phyloP scores from a whole-genome alignment of 768 basidiomycete genomes.

The Boletellus sp. region DNA sequence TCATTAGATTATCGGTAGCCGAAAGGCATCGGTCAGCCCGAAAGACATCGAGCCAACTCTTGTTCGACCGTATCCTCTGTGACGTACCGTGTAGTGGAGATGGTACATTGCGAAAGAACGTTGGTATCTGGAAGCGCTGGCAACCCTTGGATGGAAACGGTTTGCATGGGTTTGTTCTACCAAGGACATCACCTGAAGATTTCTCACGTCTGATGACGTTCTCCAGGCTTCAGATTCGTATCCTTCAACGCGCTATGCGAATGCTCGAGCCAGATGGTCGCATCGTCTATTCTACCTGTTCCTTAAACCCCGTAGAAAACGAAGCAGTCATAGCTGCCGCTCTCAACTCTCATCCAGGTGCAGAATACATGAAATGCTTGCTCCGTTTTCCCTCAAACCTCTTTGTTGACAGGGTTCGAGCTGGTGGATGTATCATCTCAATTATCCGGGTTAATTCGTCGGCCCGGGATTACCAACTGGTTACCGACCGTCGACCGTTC shows the following conservation, averaged over 20 bases:
- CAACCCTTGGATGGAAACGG: slow-evolving; percentile 85
- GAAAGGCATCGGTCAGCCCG: slow-evolving; percentile 32
- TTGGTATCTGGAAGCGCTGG: slow-evolving; percentile 95
- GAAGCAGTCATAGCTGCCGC: slow-evolving; percentile 93
- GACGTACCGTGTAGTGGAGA: slow-evolving; percentile 99
- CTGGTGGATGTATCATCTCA: slow-evolving; percentile 75
- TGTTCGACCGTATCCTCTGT: slow-evolving; percentile 91
- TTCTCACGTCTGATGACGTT: slow-evolving; percentile 6
- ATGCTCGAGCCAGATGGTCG: slow-evolving; percentile 78
- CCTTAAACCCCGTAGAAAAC: slow-evolving; percentile 94
- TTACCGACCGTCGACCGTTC: slow-evolving; percentile 61
- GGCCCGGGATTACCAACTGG: slow-evolving; percentile 79
- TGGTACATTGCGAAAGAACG: slow-evolving; percentile 92
- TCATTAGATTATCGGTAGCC: slow-evolving; percentile 39
- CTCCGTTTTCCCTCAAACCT: background rate
- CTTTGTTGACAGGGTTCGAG: slow-evolving; percentile 52
- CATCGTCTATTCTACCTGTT: slow-evolving; percentile 97
- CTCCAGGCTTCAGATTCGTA: slow-evolving; percentile 82
- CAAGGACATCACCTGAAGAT: background rate
- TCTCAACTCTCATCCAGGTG: slow-evolving; percentile 66
- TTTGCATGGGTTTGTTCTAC: slow-evolving; percentile 65
- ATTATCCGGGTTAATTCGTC: slow-evolving; percentile 67
- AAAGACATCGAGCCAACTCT: slow-evolving; percentile 47
- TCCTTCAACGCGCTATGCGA: slow-evolving; percentile 89
- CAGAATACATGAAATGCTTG: background rate